Base-by-base conservation (phyloP, 1,284 basidiomycete genomes). In the Cutaneotrichosporon sp. region DNA sequence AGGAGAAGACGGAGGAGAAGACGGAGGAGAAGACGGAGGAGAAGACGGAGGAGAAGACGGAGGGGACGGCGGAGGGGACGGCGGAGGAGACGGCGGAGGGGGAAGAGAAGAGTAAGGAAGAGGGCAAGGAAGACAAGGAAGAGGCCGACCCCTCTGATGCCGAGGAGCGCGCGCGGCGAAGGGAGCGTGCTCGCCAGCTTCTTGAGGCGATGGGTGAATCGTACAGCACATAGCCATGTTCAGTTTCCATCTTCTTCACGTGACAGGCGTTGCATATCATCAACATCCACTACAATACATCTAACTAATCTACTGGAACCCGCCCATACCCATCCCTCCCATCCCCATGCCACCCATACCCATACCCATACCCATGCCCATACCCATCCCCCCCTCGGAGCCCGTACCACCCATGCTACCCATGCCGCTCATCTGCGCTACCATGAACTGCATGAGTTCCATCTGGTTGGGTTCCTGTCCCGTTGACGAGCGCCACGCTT, bases 391-490 rank as follows among this genome's bases (percentile, higher is more conserved):
- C 14, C 36, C 55, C 18, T n/a, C 42, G 14, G 40, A 42, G 38
- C 42, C 58, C 5, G 58, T 58, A 4, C 34, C 47, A 42, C n/a
- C n/a, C 60, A 16, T 56, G 56, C 40, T 13, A 16, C 40, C 13
- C 40, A 42, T 42, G 40, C 40, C 40, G 40, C 40, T 42, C 56
- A 58, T 38, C 61, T 50, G 56, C 18, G 50, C 32, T 21, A 47
- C 70, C 51, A 79, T 64, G 56, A 70, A 78, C 56, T 69, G 60
- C 74, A 79, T 78, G 57, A 79, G 69, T 62, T 75, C 74, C 60
- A 78, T 67, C 64, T 78, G 76, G 66, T 72, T 70, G 18, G 77
- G 73, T 34, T 74, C 69, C 26, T 68, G 67, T 4, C 77, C 77
- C 42, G 66, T 73, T 7, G 62, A 69, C 14, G 61, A 65, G 60